phyloP scores from a whole-genome alignment of 225 moss, liverwort and hornwort species.

The Bryoerythrophyllum caledonicum region DNA sequence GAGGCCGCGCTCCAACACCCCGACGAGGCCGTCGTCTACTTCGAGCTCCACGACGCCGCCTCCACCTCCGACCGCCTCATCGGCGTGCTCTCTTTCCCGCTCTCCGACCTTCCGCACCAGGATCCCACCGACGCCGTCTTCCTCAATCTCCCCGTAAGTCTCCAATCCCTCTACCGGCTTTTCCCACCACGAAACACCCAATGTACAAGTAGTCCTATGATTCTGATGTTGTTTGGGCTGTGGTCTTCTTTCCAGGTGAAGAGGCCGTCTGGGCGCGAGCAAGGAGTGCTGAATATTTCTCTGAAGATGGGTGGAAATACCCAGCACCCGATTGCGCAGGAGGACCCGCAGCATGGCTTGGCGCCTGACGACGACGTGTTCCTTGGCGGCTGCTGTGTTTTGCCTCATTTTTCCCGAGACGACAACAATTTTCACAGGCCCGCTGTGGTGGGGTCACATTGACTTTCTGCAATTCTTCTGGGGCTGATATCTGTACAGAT shows the following conservation, averaged over 20 bases:
- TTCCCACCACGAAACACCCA: not conserved
- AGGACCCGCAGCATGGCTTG: not conserved
- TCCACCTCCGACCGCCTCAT: conserved; percentile 46
- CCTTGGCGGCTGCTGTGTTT: conserved; percentile 27
- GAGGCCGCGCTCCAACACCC: conserved; percentile 45
- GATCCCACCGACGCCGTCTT: conserved; percentile 34
- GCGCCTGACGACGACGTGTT: not conserved
- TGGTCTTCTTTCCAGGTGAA: conserved; percentile 44
- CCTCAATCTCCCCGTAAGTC: conserved; percentile 37
- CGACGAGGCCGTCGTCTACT: conserved; percentile 41
- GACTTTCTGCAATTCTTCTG: no score
- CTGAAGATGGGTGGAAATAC: conserved; percentile 50
- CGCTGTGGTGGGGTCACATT: conserved; percentile 4
- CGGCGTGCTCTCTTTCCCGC: conserved; percentile 48
- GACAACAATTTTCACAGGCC: conserved; percentile 9
- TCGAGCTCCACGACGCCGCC: conserved; percentile 58
- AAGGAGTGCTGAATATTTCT: conserved; percentile 59
- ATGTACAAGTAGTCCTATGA: not conserved
- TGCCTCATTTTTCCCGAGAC: conserved; percentile 29
- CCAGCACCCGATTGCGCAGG: conserved; percentile 3
- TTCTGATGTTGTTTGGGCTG: not conserved
- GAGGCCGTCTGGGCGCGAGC: conserved; percentile 61
- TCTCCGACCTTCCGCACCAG: conserved; percentile 45
- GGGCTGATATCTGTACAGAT: conserved; percentile 17
- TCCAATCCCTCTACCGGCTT: not conserved